Evolutionary conservation across 2,329 filamentous ascomycete species (phyloP).

Genomic region (Fusarium clavum): DNA sequence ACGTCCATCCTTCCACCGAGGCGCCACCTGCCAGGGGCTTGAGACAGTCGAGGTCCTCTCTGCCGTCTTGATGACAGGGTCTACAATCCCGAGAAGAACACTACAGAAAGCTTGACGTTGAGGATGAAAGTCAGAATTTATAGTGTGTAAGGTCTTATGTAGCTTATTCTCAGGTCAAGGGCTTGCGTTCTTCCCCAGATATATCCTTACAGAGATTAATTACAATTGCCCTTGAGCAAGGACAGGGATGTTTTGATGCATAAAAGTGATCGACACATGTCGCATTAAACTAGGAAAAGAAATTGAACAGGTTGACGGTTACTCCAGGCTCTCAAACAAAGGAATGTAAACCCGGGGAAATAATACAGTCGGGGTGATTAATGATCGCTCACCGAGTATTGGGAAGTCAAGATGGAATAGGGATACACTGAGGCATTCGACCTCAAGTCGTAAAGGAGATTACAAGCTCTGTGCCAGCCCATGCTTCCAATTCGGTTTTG

Average conservation of each 20-base stretch:
- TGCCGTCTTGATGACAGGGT: constrained; percentile 4
- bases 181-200: constrained; percentile 2
- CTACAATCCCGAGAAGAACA: constrained; percentile 4
- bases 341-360: background rate
- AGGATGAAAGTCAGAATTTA: background rate
- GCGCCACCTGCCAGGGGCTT: constrained; percentile 15
- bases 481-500: background rate
- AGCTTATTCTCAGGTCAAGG: background rate
- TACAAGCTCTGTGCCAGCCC: background rate
- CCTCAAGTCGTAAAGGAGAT: background rate
- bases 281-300: background rate
- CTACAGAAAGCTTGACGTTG: constrained; percentile 5
- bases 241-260: constrained; percentile 1
- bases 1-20: constrained; percentile 11
- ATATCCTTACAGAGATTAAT: constrained; percentile 3
- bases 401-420: background rate
- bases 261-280: constrained; percentile 2
- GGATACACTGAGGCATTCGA: background rate
- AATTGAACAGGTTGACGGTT: background rate
- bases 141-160: background rate
- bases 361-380: background rate
- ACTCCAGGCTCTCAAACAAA: background rate
- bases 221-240: background rate
- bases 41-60: constrained; percentile 7
- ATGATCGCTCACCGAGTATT: background rate